Conservation (phyloP, 164 flowering plant species). For the Aristolochia fimbriata region DNA sequence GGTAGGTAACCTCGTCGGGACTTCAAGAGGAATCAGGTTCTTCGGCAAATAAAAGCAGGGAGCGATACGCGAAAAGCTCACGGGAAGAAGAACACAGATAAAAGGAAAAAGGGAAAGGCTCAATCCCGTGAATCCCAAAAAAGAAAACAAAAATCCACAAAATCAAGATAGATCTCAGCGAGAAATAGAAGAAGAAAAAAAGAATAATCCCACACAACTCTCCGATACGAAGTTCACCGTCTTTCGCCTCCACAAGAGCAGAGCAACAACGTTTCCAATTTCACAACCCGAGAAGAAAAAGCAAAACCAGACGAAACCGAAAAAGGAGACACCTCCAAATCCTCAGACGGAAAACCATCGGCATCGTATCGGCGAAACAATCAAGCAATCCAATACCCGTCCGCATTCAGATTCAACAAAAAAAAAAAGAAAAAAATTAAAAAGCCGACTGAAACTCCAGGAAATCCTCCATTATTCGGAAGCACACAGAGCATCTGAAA, state of each 20-base stretch:
- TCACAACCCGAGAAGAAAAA: too few relatives aligned
- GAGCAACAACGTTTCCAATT: too few relatives aligned
- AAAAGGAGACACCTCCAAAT: too few relatives aligned
- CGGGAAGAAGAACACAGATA: constrained; percentile 4
- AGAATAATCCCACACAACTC: too few relatives aligned
- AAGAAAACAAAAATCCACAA: neutral
- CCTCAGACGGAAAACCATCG: too few relatives aligned
- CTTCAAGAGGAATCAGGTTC: constrained; percentile 47
- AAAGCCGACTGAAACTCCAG: neutral
- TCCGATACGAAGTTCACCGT: too few relatives aligned
- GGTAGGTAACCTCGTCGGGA: constrained; percentile 18
- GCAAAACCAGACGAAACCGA: too few relatives aligned
- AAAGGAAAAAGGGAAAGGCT: constrained; percentile 6
- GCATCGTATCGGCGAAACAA: neutral
- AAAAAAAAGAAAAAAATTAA: too few relatives aligned
- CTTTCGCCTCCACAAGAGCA: too few relatives aligned
- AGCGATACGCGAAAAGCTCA: constrained; percentile 6
- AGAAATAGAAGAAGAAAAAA: too few relatives aligned
- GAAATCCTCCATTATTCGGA: neutral
- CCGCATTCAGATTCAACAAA: too few relatives aligned
- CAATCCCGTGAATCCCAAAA: constrained; percentile 4
- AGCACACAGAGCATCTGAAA: neutral
- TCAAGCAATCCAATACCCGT: constrained; percentile 2
- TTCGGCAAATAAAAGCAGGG: constrained; percentile 19
- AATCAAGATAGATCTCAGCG: neutral